phyloP scores from a whole-genome alignment of 2,329 filamentous ascomycete genomes.

The Blastomyces gilchristii region DNA sequence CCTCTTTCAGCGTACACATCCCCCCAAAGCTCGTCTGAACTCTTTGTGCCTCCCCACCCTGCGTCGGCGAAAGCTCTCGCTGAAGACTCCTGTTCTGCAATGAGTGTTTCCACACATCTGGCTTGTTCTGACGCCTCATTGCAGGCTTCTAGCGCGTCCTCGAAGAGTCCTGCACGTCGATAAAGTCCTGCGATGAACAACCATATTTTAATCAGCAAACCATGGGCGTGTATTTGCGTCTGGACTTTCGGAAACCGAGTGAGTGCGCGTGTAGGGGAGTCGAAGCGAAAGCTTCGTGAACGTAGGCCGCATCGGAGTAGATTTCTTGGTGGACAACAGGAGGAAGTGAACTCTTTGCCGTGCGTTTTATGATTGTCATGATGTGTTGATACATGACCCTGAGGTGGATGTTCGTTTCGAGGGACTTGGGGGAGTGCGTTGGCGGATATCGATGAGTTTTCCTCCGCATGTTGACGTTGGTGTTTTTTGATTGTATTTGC shows the following conservation, averaged over 20 bases:
- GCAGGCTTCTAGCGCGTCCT: conserved; percentile 70
- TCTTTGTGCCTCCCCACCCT: conserved; percentile 71
- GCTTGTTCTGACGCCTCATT: conserved; percentile 72
- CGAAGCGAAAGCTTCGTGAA: conserved; percentile 28
- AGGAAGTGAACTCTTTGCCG: conserved; percentile 25
- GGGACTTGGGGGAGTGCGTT: conserved; percentile 4
- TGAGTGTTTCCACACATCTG: conserved; percentile 57
- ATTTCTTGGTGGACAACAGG: conserved; percentile 36
- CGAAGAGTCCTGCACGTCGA: conserved; percentile 64
- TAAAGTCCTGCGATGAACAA: conserved; percentile 83
- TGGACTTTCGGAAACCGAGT: conserved; percentile 43
- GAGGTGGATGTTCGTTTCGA: conserved; percentile 4
- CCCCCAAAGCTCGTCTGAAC: conserved; percentile 71
- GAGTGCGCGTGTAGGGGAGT: conserved; percentile 32
- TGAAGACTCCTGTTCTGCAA: conserved; percentile 52
- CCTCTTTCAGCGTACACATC: conserved; percentile 75
- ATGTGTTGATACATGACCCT: conserved; percentile 23
- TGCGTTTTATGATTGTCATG: conserved; percentile 32
- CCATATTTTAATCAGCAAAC: conserved; percentile 69
- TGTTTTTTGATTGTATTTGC: conserved; percentile 4
- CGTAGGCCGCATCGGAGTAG: conserved; percentile 32
- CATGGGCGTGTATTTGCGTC: conserved; percentile 46
- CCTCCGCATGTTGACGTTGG: conserved; percentile 5
- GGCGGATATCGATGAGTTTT: background rate
- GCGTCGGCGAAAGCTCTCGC: conserved; percentile 52